Conservation (phyloP, 345 rosid species). For the Camelina sativa region DNA sequence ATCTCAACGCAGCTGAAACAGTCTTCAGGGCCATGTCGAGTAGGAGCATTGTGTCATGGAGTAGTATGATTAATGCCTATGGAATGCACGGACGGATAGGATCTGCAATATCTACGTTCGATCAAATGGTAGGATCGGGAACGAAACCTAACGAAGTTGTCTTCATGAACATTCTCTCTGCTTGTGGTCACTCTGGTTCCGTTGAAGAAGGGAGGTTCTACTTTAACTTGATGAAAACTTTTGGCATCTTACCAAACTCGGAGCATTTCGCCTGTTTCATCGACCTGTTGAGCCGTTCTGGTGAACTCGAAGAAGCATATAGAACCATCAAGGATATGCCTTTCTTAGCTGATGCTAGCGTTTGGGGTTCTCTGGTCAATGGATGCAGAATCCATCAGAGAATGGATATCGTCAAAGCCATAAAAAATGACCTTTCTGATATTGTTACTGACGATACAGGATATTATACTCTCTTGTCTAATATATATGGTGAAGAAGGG, state of each 20-base stretch:
- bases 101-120: slow-evolving; percentile 61
- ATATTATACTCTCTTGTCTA: slow-evolving; percentile 67
- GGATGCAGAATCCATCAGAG: slow-evolving; percentile 82
- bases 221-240: slow-evolving; percentile 61
- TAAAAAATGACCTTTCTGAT: slow-evolving; percentile 50
- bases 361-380: slow-evolving; percentile 76
- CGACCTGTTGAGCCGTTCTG: slow-evolving; percentile 85
- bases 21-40: slow-evolving; percentile 54
- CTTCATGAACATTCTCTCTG: slow-evolving; percentile 81
- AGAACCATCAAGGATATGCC: slow-evolving; percentile 66
- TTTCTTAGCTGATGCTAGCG: slow-evolving; percentile 59
- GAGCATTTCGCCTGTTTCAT: slow-evolving; percentile 84
- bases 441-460: slow-evolving; percentile 67
- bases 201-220: slow-evolving; percentile 65
- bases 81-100: slow-evolving; percentile 74
- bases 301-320: slow-evolving; percentile 70
- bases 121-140: slow-evolving; percentile 65
- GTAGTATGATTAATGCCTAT: slow-evolving; percentile 67
- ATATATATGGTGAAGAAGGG: slow-evolving; percentile 77
- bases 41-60: slow-evolving; percentile 78
- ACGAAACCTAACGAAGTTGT: slow-evolving; percentile 71
- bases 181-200: slow-evolving; percentile 85
- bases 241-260: slow-evolving; percentile 59
- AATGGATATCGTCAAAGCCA: slow-evolving; percentile 61
- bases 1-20: slow-evolving; percentile 58